Evolutionary conservation across 2,329 filamentous ascomycete genomes (phyloP).

Genomic region (Didymella arachidicola): DNA sequence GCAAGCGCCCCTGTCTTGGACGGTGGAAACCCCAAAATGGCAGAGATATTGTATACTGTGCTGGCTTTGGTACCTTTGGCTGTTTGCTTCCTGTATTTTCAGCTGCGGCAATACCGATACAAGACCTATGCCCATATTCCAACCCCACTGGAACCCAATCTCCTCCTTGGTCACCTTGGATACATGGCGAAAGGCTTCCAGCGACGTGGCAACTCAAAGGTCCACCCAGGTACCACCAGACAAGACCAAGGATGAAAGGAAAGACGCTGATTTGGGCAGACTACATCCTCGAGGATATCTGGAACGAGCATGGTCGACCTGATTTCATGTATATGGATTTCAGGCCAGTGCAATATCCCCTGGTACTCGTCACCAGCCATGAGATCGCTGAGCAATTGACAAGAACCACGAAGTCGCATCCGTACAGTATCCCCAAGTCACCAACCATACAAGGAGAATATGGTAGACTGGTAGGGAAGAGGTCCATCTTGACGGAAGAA

Average conservation of each 20-base stretch:
- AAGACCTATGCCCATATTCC: conserved; percentile 36
- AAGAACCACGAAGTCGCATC: conserved; percentile 37
- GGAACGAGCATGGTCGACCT: conserved; percentile 37
- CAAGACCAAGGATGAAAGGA: not conserved
- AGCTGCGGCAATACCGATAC: conserved; percentile 40
- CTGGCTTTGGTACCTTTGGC: conserved; percentile 33
- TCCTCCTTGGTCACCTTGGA: conserved; percentile 41
- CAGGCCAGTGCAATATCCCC: conserved; percentile 38
- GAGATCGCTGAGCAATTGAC: conserved; percentile 48
- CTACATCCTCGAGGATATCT: conserved; percentile 43
- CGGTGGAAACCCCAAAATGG: conserved; percentile 24
- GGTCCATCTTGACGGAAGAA: conserved; percentile 36
- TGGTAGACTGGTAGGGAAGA: conserved; percentile 35
- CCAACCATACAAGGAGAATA: conserved; percentile 39
- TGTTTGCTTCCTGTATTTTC: conserved; percentile 30
- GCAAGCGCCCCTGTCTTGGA: not conserved
- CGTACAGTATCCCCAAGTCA: conserved; percentile 45
- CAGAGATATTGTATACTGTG: conserved; percentile 26
- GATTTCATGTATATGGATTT: conserved; percentile 43
- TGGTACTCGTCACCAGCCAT: conserved; percentile 42
- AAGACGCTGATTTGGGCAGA: conserved; percentile 28
- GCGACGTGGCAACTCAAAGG: conserved; percentile 32
- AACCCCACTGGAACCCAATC: conserved; percentile 27
- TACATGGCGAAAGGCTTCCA: conserved; percentile 38
- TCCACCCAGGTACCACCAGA: conserved; percentile 37